phyloP scores from a whole-genome alignment of 2,329 filamentous ascomycete genomes.

The Diaporthe citrichinensis region DNA sequence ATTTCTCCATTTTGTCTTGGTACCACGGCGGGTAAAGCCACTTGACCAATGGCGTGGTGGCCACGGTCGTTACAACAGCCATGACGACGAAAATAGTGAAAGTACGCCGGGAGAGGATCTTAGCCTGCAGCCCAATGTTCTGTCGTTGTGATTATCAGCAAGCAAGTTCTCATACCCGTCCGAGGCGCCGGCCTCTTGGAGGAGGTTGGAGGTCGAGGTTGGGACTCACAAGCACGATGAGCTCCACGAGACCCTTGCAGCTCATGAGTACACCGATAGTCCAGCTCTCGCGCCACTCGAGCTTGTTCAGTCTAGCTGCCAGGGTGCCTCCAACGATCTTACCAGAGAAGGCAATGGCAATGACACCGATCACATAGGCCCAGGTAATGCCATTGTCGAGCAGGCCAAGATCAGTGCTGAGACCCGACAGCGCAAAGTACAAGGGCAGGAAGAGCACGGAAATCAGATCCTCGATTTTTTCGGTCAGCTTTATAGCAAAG shows the following conservation, averaged over 20 bases:
- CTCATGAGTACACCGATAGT: slow-evolving; percentile 94
- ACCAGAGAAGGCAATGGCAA: slow-evolving; percentile 83
- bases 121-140: slow-evolving; percentile 85
- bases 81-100: slow-evolving; percentile 97
- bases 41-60: slow-evolving; percentile 83
- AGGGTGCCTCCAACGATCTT: slow-evolving; percentile 88
- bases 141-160: slow-evolving; percentile 46
- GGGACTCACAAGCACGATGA: slow-evolving; percentile 86
- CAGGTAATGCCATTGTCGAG: slow-evolving; percentile 86
- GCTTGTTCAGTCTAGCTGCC: slow-evolving; percentile 80
- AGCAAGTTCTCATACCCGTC: slow-evolving; percentile 17
- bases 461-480: slow-evolving; percentile 95
- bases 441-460: slow-evolving; percentile 87
- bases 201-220: not conserved
- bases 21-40: slow-evolving; percentile 79
- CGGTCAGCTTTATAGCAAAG: slow-evolving; percentile 90
- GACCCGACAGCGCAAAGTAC: slow-evolving; percentile 92
- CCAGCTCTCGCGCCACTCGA: slow-evolving; percentile 92
- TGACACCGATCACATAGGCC: slow-evolving; percentile 90
- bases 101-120: slow-evolving; percentile 83
- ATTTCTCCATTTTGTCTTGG: slow-evolving; percentile 65
- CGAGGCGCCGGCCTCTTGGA: not conserved
- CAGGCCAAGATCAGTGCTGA: slow-evolving; percentile 89
- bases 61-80: slow-evolving; percentile 85
- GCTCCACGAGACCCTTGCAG: slow-evolving; percentile 93